Base-by-base conservation (phyloP, 257 asterid species). In the Salvia miltiorrhiza region DNA sequence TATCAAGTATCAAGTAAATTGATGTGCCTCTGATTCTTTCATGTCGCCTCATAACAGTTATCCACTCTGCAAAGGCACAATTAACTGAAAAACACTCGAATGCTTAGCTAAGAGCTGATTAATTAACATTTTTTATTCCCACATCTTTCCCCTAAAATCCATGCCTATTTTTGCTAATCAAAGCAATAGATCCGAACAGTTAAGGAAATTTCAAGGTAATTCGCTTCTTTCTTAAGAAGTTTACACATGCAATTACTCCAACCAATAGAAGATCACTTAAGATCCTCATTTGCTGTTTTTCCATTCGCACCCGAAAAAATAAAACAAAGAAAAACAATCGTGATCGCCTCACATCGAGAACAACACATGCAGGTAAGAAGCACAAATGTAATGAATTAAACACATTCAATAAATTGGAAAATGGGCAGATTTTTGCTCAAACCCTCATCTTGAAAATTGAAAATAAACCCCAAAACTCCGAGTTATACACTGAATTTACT, bases 231-330 rank as follows among this genome's bases (percentile, higher is more conserved):
- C 44, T n/a, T n/a, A 41, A 52, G 24, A 43, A 28, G 6, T 30
- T 39, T 49, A 41, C 37, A 67, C 44, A 50, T 64, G 70, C 47
- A 71, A 41, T 10, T n/a, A 59, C 53, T 59, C 74, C 9, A 57
- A 50, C 44, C 19, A 66, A 43, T 7, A 40, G 33, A 26, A 17
- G 61, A 45, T 65, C 56, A 70, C 60, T 33, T 6, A 30, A 43
- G 63, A 35, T 56, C 53, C 67, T 5, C 68, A 12, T 40, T 7
- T 23, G 8, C 7, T 20, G 32, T 4, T 19, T 61, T 40, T 39
- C 19, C 16, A 16, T 33, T 0, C 1, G 11, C 28, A 50, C 7
- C 7, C 20, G 4, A 13, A 19, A 43, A 6, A 56, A 19, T n/a
- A n/a, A n/a, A n/a, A n/a, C n/a, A n/a, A n/a, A 19, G 7, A 9